phyloP scores from a whole-genome alignment of 2,329 filamentous ascomycete genomes.

The Colletotrichum sojae region DNA sequence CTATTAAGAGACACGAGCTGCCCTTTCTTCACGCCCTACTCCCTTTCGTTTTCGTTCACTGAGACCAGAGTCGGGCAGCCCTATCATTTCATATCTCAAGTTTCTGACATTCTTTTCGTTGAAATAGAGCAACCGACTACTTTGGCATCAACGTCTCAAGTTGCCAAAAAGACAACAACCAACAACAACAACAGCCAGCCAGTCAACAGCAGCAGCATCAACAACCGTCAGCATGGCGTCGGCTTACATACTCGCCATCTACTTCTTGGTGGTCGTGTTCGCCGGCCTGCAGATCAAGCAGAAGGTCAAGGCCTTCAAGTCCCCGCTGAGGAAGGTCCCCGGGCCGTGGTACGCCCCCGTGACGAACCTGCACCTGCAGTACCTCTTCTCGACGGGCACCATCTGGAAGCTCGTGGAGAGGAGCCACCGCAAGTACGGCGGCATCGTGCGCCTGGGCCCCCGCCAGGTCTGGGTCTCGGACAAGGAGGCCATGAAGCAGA shows the following conservation, averaged over 20 bases:
- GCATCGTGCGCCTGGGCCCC: slow-evolving; percentile 43
- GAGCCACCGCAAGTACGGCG: slow-evolving; percentile 41
- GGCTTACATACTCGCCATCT: slow-evolving; percentile 20
- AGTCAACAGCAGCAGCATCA: not conserved
- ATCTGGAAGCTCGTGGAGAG: slow-evolving; percentile 44
- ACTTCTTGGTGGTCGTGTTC: slow-evolving; percentile 9
- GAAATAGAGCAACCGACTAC: not conserved
- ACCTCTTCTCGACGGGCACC: slow-evolving; percentile 43
- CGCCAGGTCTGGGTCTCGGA: slow-evolving; percentile 45
- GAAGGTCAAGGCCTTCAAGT: slow-evolving; percentile 28
- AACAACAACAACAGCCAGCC: no score
- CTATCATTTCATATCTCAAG: slow-evolving; percentile 4
- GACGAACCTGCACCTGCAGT: slow-evolving; percentile 42
- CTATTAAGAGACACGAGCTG: no score
- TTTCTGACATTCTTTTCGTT: not conserved
- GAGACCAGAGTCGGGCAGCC: no score
- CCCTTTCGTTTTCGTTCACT: not conserved
- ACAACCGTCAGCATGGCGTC: slow-evolving; percentile 14
- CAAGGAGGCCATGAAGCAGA: slow-evolving; percentile 43
- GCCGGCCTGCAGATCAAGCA: slow-evolving; percentile 23
- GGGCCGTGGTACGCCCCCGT: slow-evolving; percentile 43
- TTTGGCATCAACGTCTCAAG: not conserved
- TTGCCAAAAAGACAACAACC: no score
- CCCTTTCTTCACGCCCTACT: no score
- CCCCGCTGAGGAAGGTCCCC: slow-evolving; percentile 35